These are phyloP conservation scores for Symbiodinium natans DNA, from an alignment of 73 alveolate species.

Conservation along the genomic window DNA sequence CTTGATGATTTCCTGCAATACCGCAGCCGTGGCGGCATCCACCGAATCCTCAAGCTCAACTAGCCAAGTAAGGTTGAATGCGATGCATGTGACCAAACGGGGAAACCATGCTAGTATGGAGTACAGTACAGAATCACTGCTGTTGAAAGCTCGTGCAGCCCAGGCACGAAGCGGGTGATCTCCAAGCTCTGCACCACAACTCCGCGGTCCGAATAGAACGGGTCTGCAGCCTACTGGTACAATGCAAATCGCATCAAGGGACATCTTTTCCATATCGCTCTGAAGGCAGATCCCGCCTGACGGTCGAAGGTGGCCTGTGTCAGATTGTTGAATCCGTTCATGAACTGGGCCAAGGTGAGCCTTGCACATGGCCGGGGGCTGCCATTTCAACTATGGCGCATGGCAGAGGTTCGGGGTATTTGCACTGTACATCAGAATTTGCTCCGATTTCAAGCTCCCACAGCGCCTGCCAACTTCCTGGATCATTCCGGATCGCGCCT, in stretches of 20 bases:
- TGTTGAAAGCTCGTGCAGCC: too few relatives aligned
- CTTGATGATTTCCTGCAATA: constrained; percentile 79
- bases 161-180: constrained; percentile 41
- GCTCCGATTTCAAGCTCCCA: not conserved
- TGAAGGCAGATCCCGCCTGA: not conserved
- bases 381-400: too few relatives aligned
- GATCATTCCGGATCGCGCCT: constrained; percentile 71
- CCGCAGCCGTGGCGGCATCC: constrained; percentile 76
- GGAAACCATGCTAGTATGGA: too few relatives aligned
- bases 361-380: not conserved
- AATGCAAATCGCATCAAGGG: not conserved
- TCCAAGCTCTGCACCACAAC: constrained; percentile 66
- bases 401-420: not conserved
- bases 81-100: too few relatives aligned
- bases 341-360: constrained; percentile 70
- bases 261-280: not conserved
- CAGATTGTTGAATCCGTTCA: constrained; percentile 73
- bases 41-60: constrained; percentile 47
- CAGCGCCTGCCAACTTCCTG: constrained; percentile 54
- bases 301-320: constrained; percentile 2
- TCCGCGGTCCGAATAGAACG: constrained; percentile 82
- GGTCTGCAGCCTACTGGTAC: constrained; percentile 6
- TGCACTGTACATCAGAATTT: not conserved
- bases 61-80: too few relatives aligned
- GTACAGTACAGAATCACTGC: too few relatives aligned